Conservation (phyloP, 1,139 yeast genomes). For the Meyerozyma smithsonii region DNA sequence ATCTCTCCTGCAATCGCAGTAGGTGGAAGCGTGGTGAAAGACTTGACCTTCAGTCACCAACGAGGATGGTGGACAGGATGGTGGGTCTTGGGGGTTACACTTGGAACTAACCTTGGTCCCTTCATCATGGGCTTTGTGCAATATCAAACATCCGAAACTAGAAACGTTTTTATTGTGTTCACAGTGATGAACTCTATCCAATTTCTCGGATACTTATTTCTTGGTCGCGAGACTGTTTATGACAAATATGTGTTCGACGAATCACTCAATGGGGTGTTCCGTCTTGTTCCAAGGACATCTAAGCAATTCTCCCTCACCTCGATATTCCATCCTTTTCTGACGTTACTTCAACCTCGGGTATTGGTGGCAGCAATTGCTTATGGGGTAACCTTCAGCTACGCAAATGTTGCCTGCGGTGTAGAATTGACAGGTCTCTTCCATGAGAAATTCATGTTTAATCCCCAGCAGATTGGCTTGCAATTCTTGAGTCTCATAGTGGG, state of each 20-base stretch:
- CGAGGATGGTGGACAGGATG: constrained; percentile 18
- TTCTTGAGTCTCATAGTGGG: constrained; percentile 20
- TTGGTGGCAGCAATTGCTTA: constrained; percentile 16
- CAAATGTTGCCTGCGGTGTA: constrained; percentile 19
- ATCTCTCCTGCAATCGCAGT: constrained; percentile 18
- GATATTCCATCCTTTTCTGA: constrained; percentile 11
- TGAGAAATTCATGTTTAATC: constrained; percentile 15
- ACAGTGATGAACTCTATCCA: constrained; percentile 14
- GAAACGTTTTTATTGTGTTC: constrained; percentile 14
- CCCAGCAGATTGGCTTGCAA: constrained; percentile 21
- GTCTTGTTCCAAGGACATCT: constrained; percentile 6
- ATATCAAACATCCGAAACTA: constrained; percentile 11
- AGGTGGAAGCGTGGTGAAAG: constrained; percentile 17
- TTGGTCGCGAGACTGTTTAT: constrained; percentile 17
- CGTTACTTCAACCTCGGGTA: constrained; percentile 10
- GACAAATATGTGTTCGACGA: constrained; percentile 8
- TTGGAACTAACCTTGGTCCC: constrained; percentile 19
- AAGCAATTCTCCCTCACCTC: constrained; percentile 6
- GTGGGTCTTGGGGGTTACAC: constrained; percentile 17
- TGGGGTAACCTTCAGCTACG: constrained; percentile 19
- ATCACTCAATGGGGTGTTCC: constrained; percentile 7
- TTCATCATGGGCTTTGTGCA: constrained; percentile 19
- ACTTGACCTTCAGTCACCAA: constrained; percentile 18
- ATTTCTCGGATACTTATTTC: constrained; percentile 12
- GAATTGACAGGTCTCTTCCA: constrained; percentile 22